These are phyloP conservation scores for Pythium aquatile DNA, from an alignment of 352 stramenopile genomes.

Conservation along the genomic window DNA sequence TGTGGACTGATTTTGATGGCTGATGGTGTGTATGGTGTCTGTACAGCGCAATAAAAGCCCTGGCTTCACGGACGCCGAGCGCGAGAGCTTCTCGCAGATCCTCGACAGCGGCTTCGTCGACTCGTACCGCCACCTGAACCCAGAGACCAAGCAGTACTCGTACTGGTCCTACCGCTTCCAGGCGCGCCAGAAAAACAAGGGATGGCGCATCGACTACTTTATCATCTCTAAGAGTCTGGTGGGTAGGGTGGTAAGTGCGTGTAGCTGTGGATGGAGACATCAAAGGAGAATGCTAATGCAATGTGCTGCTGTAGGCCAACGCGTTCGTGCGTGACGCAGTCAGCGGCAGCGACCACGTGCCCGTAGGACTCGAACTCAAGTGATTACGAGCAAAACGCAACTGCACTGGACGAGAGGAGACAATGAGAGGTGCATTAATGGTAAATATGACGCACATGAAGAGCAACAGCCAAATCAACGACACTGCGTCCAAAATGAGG, in stretches of 20 bases:
- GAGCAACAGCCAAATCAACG: no score
- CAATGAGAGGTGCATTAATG: neutral
- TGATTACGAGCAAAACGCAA: neutral
- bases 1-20: neutral
- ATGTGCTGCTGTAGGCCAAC: conserved; percentile 27
- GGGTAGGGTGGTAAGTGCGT: conserved; percentile 46
- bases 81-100: conserved; percentile 67
- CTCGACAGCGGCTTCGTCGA: conserved; percentile 71
- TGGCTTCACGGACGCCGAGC: conserved; percentile 79
- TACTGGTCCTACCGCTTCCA: conserved; percentile 86
- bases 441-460: conserved; percentile 2
- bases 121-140: conserved; percentile 65
- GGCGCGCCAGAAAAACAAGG: conserved; percentile 77
- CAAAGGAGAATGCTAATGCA: neutral
- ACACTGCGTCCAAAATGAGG: no score
- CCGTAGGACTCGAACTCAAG: conserved; percentile 65
- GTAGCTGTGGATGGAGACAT: neutral
- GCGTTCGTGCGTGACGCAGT: conserved; percentile 63
- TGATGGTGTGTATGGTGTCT: neutral
- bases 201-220: conserved; percentile 88
- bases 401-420: neutral
- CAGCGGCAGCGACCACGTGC: conserved; percentile 75
- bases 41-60: conserved; percentile 62
- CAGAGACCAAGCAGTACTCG: conserved; percentile 63
- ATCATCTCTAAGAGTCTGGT: conserved; percentile 65